These are phyloP conservation scores for Balamuthia mandrillaris DNA, from an alignment of 208 protist genomes.

Conservation along the genomic window DNA sequence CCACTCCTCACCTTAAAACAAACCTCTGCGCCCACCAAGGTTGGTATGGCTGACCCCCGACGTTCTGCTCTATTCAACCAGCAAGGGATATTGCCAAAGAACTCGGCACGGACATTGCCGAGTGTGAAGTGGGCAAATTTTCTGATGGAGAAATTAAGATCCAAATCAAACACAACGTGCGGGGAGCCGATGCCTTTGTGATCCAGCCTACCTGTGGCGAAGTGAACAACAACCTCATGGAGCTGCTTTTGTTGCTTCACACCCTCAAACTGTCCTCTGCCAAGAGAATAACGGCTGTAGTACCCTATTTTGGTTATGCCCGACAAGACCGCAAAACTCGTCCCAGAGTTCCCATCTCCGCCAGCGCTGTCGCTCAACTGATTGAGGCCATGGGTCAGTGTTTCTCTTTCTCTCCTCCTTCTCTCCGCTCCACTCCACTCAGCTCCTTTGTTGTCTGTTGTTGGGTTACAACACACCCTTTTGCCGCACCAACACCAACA, in stretches of 20 bases:
- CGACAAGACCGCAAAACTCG: slow-evolving; percentile 89
- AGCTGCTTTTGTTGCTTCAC: slow-evolving; percentile 52
- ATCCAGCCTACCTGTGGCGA: slow-evolving; percentile 91
- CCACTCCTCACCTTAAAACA: no score
- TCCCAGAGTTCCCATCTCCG: slow-evolving; percentile 87
- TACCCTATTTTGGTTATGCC: slow-evolving; percentile 88
- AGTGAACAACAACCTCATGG: slow-evolving; percentile 92
- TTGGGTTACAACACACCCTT: no score
- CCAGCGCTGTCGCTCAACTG: slow-evolving; percentile 73
- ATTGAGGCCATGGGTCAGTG: not conserved
- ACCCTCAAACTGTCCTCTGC: slow-evolving; percentile 56
- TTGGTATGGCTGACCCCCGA: no score
- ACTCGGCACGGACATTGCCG: not conserved
- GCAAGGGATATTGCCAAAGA: not conserved
- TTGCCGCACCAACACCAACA: not conserved
- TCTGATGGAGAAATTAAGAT: slow-evolving; percentile 64
- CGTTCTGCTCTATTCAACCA: no score
- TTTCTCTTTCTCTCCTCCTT: no score
- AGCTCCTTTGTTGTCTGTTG: no score
- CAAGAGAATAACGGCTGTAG: slow-evolving; percentile 69
- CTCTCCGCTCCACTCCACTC: no score
- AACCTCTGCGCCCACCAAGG: no score
- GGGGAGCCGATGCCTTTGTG: slow-evolving; percentile 92
- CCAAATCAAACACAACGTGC: slow-evolving; percentile 86
- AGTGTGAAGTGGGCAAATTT: slow-evolving; percentile 1